Percentiles rank a stretch among this genome's conserved stretches.
Conservation (phyloP, 495 filamentous ascomycete genomes). For the Annulohypoxylon stygium region DNA sequence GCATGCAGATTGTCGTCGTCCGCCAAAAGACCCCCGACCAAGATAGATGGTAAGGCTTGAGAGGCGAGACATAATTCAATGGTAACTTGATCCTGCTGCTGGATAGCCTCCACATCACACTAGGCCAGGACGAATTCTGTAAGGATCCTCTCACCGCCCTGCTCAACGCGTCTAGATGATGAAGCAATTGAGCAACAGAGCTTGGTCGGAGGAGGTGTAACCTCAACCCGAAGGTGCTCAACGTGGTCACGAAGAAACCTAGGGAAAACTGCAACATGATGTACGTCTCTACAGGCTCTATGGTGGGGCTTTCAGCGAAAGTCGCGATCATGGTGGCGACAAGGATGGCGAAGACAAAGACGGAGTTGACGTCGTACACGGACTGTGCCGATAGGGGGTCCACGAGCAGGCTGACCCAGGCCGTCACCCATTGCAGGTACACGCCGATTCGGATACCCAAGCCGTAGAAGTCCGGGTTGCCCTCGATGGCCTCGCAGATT, state of each 20-base stretch:
- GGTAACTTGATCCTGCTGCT: background rate
- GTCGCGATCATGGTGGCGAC: constrained; percentile 38
- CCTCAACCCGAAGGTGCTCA: constrained; percentile 41
- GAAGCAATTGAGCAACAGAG: constrained; percentile 21
- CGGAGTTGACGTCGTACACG: constrained; percentile 47
- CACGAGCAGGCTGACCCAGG: constrained; percentile 43
- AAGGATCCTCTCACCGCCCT: background rate
- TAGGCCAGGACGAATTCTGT: no score
- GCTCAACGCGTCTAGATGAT: background rate
- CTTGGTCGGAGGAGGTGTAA: constrained; percentile 32
- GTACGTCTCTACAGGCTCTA: constrained; percentile 40
- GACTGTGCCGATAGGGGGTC: constrained; percentile 48
- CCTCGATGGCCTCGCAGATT: constrained; percentile 41
- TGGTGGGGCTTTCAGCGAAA: background rate
- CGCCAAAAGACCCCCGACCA: constrained; percentile 35
- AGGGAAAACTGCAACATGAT: constrained; percentile 43
- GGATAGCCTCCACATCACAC: background rate
- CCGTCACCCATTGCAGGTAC: constrained; percentile 54
- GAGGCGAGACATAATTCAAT: constrained; percentile 22
- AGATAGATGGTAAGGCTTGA: constrained; percentile 26
- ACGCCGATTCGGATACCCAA: constrained; percentile 56
- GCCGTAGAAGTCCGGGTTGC: constrained; percentile 56
- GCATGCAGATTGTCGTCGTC: constrained; percentile 16
- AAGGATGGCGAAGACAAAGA: constrained; percentile 48
- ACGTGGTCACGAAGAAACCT: constrained; percentile 41